Evolutionary conservation across 345 rosid genomes (phyloP).

Genomic region (Gossypium thurberi): DNA sequence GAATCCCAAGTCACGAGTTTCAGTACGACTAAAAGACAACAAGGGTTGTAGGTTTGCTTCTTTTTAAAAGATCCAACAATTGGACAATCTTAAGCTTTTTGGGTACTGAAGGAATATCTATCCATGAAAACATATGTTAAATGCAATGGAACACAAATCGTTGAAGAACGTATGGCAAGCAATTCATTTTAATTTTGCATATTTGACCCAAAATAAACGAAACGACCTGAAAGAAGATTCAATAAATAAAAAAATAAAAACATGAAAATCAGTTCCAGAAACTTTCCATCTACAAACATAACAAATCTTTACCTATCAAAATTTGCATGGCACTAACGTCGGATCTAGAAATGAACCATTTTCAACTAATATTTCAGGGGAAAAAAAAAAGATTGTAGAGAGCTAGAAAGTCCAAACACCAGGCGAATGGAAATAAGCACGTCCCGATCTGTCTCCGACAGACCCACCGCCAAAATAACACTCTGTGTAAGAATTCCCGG

Average conservation of each 20-base stretch:
- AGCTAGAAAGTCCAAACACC: constrained; percentile 24
- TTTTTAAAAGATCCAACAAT: not conserved
- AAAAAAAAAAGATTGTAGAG: not conserved
- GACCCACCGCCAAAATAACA: not conserved
- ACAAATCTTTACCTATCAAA: not conserved
- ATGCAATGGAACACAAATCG: too few relatives aligned
- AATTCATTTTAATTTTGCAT: not conserved
- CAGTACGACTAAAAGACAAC: not conserved
- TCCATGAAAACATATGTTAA: not conserved
- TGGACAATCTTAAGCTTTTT: too few relatives aligned
- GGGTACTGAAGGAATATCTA: too few relatives aligned
- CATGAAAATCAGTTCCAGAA: not conserved
- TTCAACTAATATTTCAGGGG: not conserved
- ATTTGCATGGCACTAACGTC: not conserved
- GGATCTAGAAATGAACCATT: not conserved
- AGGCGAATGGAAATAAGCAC: constrained; percentile 27
- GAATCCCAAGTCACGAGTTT: not conserved
- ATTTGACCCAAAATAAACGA: not conserved
- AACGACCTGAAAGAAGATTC: too few relatives aligned
- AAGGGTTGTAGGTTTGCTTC: not conserved
- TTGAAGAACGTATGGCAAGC: too few relatives aligned
- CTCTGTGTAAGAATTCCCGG: not conserved
- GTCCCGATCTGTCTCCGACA: not conserved
- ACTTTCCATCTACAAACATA: not conserved
- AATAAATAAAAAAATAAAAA: not conserved